Base-by-base conservation (phyloP, 2,329 filamentous ascomycete species). In the Raffaelea deltoideospora region DNA sequence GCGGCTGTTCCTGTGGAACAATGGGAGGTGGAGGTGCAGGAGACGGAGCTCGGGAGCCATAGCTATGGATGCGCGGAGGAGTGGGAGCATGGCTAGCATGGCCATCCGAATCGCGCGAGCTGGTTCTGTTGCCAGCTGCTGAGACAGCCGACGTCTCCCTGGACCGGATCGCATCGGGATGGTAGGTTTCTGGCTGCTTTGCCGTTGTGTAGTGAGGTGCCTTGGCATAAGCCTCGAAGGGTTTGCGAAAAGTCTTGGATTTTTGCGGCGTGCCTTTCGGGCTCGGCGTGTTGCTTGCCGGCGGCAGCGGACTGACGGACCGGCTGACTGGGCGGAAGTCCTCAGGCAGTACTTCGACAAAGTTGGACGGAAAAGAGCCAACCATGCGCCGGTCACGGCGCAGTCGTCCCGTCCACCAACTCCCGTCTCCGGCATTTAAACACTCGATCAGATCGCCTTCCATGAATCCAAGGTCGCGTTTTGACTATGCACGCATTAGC, bases 361-460 rank as follows among this genome's bases (percentile, higher is more conserved):
- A 98, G 60, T 98, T 98, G 50, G 87, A 95, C 1, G 90, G 90
- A 52, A 98, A 98, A 17, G 90, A 67, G 37, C 90, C 90, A 50
- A 95, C 79, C 50, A 88, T 86, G 51, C 87, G 76, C 56, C 82
- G 79, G 59, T 98, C 90, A 48, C 90, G 76, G 53, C 79, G 83
- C 53, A 98, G 61, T 44, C 88, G 76, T 33, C 90, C 90, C 60
- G 87, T 94, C 90, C 90, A 98, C 90, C 90, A 98, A 33, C 84
- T 87, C 36, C 90, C 90, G 60, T 98, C 90, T 44, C 90, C 90
- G 17, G 90, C 90, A 56, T 98, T 98, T 37, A 98, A 68, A 53
- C 88, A 95, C 71, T 98, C 90, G 55, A 98, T 98, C 47, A 98
- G 61, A 59, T 98, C 90, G 45, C 90, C 90, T 58, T 98, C 90